A percentile compares a stretch with the other conserved stretches of the same genome.
These are phyloP conservation scores for Bretschneidera sinensis DNA, from an alignment of 345 rosid species.

Conservation along the genomic window DNA sequence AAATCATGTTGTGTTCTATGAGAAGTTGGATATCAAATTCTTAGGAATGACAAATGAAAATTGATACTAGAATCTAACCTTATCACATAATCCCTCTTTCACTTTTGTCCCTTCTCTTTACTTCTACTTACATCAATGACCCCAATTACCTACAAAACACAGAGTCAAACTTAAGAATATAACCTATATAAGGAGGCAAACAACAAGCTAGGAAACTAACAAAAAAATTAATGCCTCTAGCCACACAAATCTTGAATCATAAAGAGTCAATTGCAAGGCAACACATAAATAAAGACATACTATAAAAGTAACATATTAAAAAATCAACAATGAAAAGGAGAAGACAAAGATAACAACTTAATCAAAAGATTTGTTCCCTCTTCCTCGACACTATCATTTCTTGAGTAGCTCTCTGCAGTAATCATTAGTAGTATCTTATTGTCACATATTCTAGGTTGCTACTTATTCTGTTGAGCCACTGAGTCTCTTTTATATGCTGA, in stretches of 20 bases:
- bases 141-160: slow-evolving; percentile 64
- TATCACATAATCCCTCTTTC: slow-evolving; percentile 85
- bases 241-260: too few relatives aligned
- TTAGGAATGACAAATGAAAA: neutral
- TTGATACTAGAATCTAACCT: slow-evolving; percentile 40
- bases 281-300: neutral
- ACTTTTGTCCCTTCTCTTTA: slow-evolving; percentile 79
- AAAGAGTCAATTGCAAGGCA: too few relatives aligned
- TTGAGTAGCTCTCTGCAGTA: neutral
- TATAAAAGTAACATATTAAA: slow-evolving; percentile 2
- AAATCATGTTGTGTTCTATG: too few relatives aligned
- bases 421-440: neutral
- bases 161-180: slow-evolving; percentile 1
- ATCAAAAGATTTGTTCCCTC: neutral
- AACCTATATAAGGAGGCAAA: neutral
- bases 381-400: neutral
- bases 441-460: neutral
- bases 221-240: too few relatives aligned
- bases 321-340: neutral
- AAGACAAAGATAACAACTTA: neutral
- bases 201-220: neutral
- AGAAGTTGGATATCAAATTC: too few relatives aligned
- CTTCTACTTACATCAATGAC: slow-evolving; percentile 79
- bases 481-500: neutral
- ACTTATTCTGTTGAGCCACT: neutral